phyloP scores from a whole-genome alignment of 768 basidiomycete genomes.

The Tricholoma terreum region DNA sequence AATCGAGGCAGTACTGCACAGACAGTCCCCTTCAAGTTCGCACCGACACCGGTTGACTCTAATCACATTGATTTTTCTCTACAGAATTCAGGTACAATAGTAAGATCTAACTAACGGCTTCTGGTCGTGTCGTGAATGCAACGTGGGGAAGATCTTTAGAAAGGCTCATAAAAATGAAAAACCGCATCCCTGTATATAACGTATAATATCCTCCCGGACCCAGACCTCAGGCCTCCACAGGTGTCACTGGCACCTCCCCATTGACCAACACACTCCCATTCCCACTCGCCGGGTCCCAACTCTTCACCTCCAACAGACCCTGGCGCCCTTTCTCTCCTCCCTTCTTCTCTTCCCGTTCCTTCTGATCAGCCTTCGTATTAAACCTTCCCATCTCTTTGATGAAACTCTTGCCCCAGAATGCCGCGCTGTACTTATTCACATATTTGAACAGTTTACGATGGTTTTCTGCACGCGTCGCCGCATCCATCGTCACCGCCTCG shows the following conservation, averaged over 20 bases:
- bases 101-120: background rate
- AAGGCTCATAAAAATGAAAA: background rate
- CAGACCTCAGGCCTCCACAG: background rate
- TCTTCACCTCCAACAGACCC: constrained; percentile 29
- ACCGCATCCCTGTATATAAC: background rate
- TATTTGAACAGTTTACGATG: constrained; percentile 96
- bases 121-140: background rate
- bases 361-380: constrained; percentile 37
- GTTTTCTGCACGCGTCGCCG: constrained; percentile 82
- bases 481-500: constrained; percentile 88
- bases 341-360: constrained; percentile 28
- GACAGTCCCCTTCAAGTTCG: too few species aligned
- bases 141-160: too few species aligned
- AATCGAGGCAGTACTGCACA: too few species aligned
- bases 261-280: constrained; percentile 26
- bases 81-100: background rate
- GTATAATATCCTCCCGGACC: background rate
- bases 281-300: constrained; percentile 14
- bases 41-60: too few species aligned
- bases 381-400: constrained; percentile 80
- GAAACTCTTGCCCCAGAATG: constrained; percentile 90
- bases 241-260: background rate
- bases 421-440: constrained; percentile 90
- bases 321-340: constrained; percentile 23
- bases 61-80: background rate